Base-by-base conservation (phyloP, 495 filamentous ascomycete genomes). In the Podospora comata region DNA sequence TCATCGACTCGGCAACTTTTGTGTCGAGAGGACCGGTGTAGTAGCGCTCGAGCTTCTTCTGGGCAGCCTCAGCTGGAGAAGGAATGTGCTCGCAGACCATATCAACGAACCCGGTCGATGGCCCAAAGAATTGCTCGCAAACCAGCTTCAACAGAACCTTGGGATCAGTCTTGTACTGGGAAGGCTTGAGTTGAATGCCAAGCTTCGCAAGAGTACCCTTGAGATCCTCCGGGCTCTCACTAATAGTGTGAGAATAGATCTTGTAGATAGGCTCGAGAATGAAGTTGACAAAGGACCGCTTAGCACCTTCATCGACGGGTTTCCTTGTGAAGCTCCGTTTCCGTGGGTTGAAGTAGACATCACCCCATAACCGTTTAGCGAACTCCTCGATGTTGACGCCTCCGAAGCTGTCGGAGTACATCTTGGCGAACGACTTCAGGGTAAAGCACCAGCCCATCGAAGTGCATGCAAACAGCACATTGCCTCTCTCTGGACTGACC, bases 401-500 rank as follows among this genome's bases (percentile, higher is more conserved):
- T 44, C 90, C 88, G 77, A 93, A 96, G 62, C 85, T 92, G 66
- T 96, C 92, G 11, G 93, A 90, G 77, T 99, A 99, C 92, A 97
- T 97, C 76, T 91, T 93, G 3, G 95, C 89, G 78, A 98, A 99
- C 28, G 93, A 97, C 66, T 88, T 88, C 53, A 99, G 79, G 0
- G 96, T 97, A 76, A 99, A 97, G 76, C 91, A 95, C 95, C 95
- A 99, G 26, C 90, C 90, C 92, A 97, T 97, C 48, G 85, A 89
- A 66, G 90, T 92, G 76, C 92, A 94, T 0, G 93, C 93, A 77
- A 99, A 99, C 15, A 94, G 87, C 23, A 99, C 95, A 76, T 99
- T 99, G 58, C 94, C 96, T 78, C 94, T 97, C 77, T 98, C 95
- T 0, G 95, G 95, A 72, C 94, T 98, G 68, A 99, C 73, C 70